phyloP scores from a whole-genome alignment of 2,329 filamentous ascomycete species.

The Alternaria infectoria region DNA sequence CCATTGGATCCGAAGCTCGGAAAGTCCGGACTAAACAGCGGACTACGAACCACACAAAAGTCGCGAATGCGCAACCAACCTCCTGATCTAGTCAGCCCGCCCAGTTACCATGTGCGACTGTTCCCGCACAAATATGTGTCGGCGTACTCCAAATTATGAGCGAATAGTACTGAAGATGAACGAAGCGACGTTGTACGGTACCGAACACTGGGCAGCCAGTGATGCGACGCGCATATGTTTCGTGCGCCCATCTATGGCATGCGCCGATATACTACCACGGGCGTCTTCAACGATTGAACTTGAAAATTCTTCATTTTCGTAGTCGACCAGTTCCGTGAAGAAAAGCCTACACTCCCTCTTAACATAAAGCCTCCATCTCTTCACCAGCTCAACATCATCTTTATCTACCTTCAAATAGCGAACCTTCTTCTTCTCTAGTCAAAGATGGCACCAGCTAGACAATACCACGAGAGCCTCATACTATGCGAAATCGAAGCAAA shows the following conservation, averaged over 20 bases:
- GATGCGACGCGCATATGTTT: neutral
- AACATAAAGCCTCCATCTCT: neutral
- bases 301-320: neutral
- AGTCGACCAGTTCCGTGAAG: neutral
- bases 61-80: neutral
- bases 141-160: neutral
- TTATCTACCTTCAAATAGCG: neutral
- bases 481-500: neutral
- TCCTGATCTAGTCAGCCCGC: neutral
- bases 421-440: neutral
- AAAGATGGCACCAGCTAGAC: neutral
- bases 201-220: neutral
- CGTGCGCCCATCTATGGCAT: neutral
- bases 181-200: neutral
- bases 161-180: neutral
- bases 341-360: neutral
- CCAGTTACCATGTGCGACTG: neutral
- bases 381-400: neutral
- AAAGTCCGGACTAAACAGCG: neutral
- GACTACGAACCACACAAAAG: neutral
- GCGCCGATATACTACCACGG: neutral
- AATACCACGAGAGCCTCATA: neutral
- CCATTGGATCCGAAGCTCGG: rapidly evolving
- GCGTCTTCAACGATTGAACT: neutral
- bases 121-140: rapidly evolving